A percentile compares a stretch with the other conserved stretches of the same genome.
phyloP scores from a whole-genome alignment of 2,329 filamentous ascomycete genomes.

The Aspergillus sp. region DNA sequence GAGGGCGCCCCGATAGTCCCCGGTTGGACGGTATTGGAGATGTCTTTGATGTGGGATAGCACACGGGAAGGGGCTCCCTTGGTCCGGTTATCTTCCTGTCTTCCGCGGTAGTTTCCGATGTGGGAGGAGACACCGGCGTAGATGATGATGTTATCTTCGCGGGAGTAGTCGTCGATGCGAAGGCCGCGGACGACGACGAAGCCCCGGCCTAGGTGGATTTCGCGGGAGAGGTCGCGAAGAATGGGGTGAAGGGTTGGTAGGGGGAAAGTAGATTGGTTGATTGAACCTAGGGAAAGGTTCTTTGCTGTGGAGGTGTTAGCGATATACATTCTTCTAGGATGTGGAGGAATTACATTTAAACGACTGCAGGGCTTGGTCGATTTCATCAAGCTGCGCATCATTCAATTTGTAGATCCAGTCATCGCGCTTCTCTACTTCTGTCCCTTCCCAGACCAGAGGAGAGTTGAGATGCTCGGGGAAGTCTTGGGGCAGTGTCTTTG shows the following conservation, averaged over 20 bases:
- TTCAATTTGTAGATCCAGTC: conserved; percentile 47
- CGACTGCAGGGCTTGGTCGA: conserved; percentile 44
- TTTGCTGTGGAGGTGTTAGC: conserved; percentile 28
- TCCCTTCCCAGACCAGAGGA: conserved; percentile 52
- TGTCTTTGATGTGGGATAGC: conserved; percentile 65
- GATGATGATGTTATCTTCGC: conserved; percentile 44
- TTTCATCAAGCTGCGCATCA: conserved; percentile 43
- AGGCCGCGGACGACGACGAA: conserved; percentile 51
- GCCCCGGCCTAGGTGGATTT: conserved; percentile 46
- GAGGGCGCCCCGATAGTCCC: conserved; percentile 46
- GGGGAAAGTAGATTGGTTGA: conserved; percentile 52
- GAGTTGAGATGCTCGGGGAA: conserved; percentile 47
- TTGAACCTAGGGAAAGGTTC: conserved; percentile 35
- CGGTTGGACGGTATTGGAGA: conserved; percentile 37
- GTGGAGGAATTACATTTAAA: conserved; percentile 40
- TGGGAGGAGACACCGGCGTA: conserved; percentile 49
- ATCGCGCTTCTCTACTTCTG: conserved; percentile 38
- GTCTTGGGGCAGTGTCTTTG: conserved; percentile 38
- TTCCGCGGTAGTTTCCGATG: conserved; percentile 42
- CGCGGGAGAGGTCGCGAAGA: conserved; percentile 38
- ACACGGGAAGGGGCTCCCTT: conserved; percentile 49
- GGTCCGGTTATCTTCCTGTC: conserved; percentile 43
- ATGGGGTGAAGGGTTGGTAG: conserved; percentile 39
- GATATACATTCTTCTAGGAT: too few relatives aligned
- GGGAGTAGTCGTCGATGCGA: conserved; percentile 38